Base-by-base conservation (phyloP, 164 flowering plant species). In the Paratinospora sagittata region DNA sequence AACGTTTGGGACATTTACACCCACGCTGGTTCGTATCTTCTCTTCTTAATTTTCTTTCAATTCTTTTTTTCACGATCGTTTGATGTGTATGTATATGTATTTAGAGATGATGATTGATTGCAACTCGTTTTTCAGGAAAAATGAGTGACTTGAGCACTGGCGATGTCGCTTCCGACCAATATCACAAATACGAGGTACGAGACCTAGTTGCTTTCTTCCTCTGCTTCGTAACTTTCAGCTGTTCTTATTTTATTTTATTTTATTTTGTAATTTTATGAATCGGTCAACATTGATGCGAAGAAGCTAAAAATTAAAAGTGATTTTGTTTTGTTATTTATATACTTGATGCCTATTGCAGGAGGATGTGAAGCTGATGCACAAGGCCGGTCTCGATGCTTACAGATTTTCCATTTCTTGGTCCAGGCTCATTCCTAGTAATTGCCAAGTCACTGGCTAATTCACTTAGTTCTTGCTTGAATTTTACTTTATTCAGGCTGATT, bases 21-120 rank as follows among this genome's bases (percentile, higher is more conserved):
- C 27, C 73, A 62, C 27, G 66, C 49, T n/a, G 73, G 73, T 70
- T 19, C 10, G n/a, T n/a, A n/a, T n/a, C n/a, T n/a, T n/a, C n/a
- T n/a, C n/a, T n/a, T n/a, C n/a, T n/a, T n/a, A n/a, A 33, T 27
- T 6, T 4, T 34, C 3, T 36, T 3, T 17, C 13, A 36, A 1
- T 21, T 5, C 19, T 65, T 65, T 13, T n/a, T 60, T 60, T 23
- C 26, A 60, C 26, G 21, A 11, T 23, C 12, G 14, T 34, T 11
- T 12, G 37, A 27, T 27, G 34, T 33, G 6, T 23, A 63, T 63
- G 17, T 60, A 8, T 8, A n/a, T 17, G 2, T 60, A 3, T 3
- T 3, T 3, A 36, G 39, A 36, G 6, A 60, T 60, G 21, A 8
- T n/a, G 3, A 63, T 63, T n/a, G n/a, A n/a, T n/a, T n/a, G n/a